Evolutionary conservation across 345 rosid species (phyloP), one percentile per base, ranked within the genome.

Genomic region (Anacardium occidentale): DNA sequence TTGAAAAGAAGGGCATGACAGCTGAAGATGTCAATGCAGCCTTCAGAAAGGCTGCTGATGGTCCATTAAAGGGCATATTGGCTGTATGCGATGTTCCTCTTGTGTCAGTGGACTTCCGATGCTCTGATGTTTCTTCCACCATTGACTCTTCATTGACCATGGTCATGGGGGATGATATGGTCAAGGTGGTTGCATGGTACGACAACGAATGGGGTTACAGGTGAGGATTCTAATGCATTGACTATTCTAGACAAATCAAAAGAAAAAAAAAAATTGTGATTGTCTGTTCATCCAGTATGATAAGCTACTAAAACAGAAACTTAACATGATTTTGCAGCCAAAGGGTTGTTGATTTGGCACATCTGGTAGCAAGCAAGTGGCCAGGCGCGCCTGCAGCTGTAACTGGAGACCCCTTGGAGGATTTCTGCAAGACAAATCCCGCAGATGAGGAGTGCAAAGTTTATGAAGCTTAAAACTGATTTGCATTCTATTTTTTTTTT

Each of bases 141-240:
- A 90, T 94, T 51, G 98, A 92, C 78, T 89, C 98, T 64, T 94
- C 98, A 8, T 73, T 94, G 72, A 92, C 96, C 15, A 92, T 94
- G 97, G 97, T 92, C 75, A 94, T 94, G 98, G 98, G 97, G 64
- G 98, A 94, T 34, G 98, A 92, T 74, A 92, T 94, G 98, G 88
- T 94, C 24, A 94, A 94, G 89, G 98, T 94, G 13, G 97, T 94
- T 0, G 98, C 97, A 21, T 94, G 98, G 98, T 92, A 94, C 71
- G 98, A 94, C 89, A 94, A 94, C 37, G 97, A 94, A 79, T 92
- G 98, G 98, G 97, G 98, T 18, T 94, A 94, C 88, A 90, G 97
- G 97, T 94, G 65, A 77, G 83, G 12, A 58, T 17, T 8, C 13
- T 2, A 26, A 14, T 58, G 1, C 24, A 18, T 17, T 32, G 10